These are phyloP conservation scores for Phoma herbarum DNA, from an alignment of 2,329 filamentous ascomycete genomes.

Conservation along the genomic window DNA sequence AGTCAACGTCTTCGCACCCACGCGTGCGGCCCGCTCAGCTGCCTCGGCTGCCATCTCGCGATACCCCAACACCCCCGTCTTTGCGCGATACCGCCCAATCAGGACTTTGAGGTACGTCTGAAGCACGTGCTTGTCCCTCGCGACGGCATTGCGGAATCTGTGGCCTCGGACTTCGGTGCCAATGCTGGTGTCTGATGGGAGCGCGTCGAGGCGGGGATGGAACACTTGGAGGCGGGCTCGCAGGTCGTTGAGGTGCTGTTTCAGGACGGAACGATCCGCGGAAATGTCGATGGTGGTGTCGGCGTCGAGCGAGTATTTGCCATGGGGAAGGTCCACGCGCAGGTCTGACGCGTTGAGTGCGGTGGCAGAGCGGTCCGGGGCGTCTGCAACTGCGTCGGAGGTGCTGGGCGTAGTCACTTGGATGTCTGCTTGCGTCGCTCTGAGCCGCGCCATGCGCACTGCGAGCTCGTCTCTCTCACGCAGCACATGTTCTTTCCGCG, in stretches of 20 bases:
- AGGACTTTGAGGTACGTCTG: conserved; percentile 43
- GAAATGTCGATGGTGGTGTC: conserved; percentile 32
- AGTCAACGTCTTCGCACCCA: not conserved
- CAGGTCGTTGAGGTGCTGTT: conserved; percentile 8
- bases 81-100: conserved; percentile 31
- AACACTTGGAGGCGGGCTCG: conserved; percentile 30
- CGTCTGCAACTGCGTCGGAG: not conserved
- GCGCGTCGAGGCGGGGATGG: conserved; percentile 38
- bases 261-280: not conserved
- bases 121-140: conserved; percentile 21
- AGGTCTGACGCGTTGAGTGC: conserved; percentile 3
- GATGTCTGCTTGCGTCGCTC: not conserved
- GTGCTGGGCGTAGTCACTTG: not conserved
- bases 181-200: conserved; percentile 29
- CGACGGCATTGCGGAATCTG: no score
- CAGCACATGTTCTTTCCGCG: conserved; percentile 8
- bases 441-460: not conserved
- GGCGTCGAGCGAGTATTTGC: conserved; percentile 29
- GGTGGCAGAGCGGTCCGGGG: no score
- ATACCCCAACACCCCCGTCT: conserved; percentile 10
- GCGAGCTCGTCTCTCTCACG: conserved; percentile 3
- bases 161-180: no score
- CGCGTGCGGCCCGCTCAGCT: no score
- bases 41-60: not conserved
- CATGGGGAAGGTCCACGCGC: conserved; percentile 21